These are phyloP conservation scores for Haplographium delicatum DNA, from an alignment of 495 filamentous ascomycete species.

Conservation along the genomic window DNA sequence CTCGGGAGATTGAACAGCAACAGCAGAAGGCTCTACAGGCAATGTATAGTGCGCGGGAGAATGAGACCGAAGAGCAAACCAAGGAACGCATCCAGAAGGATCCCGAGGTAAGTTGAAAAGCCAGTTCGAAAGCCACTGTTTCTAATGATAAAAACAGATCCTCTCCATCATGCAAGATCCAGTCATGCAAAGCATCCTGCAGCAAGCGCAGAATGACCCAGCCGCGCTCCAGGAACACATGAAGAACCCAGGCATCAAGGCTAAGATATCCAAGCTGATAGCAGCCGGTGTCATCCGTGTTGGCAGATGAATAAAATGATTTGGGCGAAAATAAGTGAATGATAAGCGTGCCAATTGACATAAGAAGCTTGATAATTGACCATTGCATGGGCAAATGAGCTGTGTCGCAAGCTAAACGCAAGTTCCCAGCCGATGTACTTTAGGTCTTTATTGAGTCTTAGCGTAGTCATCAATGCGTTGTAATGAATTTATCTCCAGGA, in stretches of 20 bases:
- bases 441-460: slow-evolving; percentile 20
- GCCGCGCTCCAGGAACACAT: slow-evolving; percentile 92
- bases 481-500: slow-evolving; percentile 1
- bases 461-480: slow-evolving; percentile 16
- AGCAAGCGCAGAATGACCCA: slow-evolving; percentile 92
- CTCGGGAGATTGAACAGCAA: slow-evolving; percentile 87
- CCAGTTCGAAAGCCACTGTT: background rate
- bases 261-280: slow-evolving; percentile 38
- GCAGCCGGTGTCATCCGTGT: slow-evolving; percentile 75
- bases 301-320: slow-evolving; percentile 41
- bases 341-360: background rate
- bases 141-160: slow-evolving; percentile 57
- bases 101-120: slow-evolving; percentile 65
- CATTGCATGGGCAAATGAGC: background rate
- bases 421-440: slow-evolving; percentile 12
- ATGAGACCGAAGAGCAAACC: slow-evolving; percentile 96
- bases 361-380: background rate
- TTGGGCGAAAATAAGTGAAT: background rate
- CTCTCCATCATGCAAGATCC: slow-evolving; percentile 89
- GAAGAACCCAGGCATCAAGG: slow-evolving; percentile 78
- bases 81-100: slow-evolving; percentile 87
- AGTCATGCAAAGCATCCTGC: slow-evolving; percentile 95
- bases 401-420: background rate
- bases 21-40: slow-evolving; percentile 89
- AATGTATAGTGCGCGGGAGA: slow-evolving; percentile 83